Base-by-base conservation (phyloP, 225 moss, liverwort and hornwort species). In the Bryoerythrophyllum caledonicum region DNA sequence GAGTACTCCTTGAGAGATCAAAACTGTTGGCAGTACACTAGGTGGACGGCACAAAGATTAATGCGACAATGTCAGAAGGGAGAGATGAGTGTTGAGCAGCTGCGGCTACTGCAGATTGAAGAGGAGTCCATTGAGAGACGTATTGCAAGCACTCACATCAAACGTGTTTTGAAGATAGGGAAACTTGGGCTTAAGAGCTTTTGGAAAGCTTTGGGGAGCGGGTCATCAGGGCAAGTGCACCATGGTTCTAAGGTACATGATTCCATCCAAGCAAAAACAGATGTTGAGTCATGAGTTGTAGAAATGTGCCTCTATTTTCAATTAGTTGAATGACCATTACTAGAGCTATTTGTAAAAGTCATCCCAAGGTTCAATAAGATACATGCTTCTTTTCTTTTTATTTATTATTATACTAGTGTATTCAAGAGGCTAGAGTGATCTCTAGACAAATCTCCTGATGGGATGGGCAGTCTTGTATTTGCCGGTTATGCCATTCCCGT, bases 11-110 rank as follows among this genome's bases (percentile, higher is more conserved):
- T 87, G 70, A 46, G 87, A 6, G 79, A 84, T 4, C 87, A 84
- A 49, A 87, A 87, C 17, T 87, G 86, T 20, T 87, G 86, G 86
- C 81, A 87, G 67, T 87, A 87, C 46, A 79, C 83, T 1, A 65
- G 86, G 11, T 46, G 66, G 51, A 81, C 76, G 25, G 83, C 83
- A 6, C 65, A 70, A 9, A 61, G 81, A 60, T 19, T 87, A 73
- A 49, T 87, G 34, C 69, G 54, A 21, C 65, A 52, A 17, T 87
- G 86, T 49, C 81, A 72, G 65, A 63, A 78, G 41, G 71, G 30
- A 35, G 32, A 69, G 13, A 5, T 72, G 7, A 21, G 46, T 4
- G 67, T 0, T 0, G 77, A 82, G 34, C 67, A 67, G 19, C 23
- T 63, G 1, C 19, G 80, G 0, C 23, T 78, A 61, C 54, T 83